Evolutionary conservation across 2,329 filamentous ascomycete species (phyloP), one percentile per base, ranked within the genome.

Genomic region (Davidsoniella neocaledoniae): DNA sequence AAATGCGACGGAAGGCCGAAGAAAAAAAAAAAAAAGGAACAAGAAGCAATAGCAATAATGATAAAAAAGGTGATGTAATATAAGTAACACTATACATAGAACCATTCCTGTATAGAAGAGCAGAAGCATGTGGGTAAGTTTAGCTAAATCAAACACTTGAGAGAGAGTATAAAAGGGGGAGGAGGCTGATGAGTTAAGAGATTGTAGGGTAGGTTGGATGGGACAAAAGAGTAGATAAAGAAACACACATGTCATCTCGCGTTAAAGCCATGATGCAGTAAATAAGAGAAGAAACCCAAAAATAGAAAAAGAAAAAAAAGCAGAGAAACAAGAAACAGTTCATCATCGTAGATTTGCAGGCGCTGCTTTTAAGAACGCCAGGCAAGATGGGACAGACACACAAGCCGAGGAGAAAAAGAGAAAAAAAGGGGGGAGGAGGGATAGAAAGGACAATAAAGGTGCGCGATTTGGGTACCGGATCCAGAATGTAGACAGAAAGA

Each of bases 271-370:
- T 33, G 33, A 44, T 10, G 17, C 17, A 19, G 40, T 12, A 21
- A 21, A 42, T 42, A 42, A n/a, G 19, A 42, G 40, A 42, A 43
- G 23, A 19, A 19, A 2, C 17, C 17, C 17, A 19, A 19, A 19
- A 19, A 19, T 19, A 19, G 17, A 29, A 29, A 9, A 16, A 40
- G n/a, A 21, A 41, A 19, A 9, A 41, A 21, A 41, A 16, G 21
- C 26, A n/a, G 26, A 25, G 21, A 25, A 25, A 17, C 21, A 25
- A 16, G 21, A 25, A 44, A 25, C 16, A 14, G 23, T 44, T 17
- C 42, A 33, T 16, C 26, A 59, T 60, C 59, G 57, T 62, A 61
- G 61, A 62, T 64, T 65, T 65, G 62, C 63, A 64, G 42, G n/a
- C 42, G 8, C 8, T 21, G 38, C 38, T 9, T 21, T 3, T 41